Base-by-base conservation (phyloP, 495 filamentous ascomycete species). In the Penicillium pulvis region DNA sequence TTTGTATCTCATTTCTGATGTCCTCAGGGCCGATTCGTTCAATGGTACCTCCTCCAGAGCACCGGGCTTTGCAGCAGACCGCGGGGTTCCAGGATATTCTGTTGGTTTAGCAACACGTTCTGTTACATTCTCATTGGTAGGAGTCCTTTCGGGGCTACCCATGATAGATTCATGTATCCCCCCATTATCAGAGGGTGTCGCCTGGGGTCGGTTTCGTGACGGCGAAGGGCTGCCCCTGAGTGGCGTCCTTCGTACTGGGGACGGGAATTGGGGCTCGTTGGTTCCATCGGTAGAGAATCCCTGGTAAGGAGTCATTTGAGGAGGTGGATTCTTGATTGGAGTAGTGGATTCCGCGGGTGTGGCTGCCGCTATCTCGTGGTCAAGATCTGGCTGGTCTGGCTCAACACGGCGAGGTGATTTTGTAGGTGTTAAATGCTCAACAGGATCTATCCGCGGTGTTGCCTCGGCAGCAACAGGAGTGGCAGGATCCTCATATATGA, bases 401-500 rank as follows among this genome's bases (percentile, higher is more conserved):
- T 28, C 28, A 14, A 19, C 6, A 51, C 35, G 56, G 5, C 50
- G 55, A 41, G 66, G 55, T 16, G 59, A 62, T 10, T 58, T 59
- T 7, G 36, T 52, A 8, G 65, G 62, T 1, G 60, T 60, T 11
- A 55, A 53, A 33, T 35, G 43, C 4, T 56, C 57, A 45, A 58
- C 47, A 7, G 60, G 61, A 9, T 54, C 51, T n/a, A 58, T 50
- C 8, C 11, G 33, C 26, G 57, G 44, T 20, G 45, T 49, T 6
- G 53, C 24, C 39, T 57, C 60, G 9, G 49, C 48, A 6, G 63
- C 53, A 35, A 63, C 59, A 19, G 69, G 68, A 16, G 64, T 62
- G n/a, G 64, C 64, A 53, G 77, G 77, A 51, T 79, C 76, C 59
- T 79, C 77, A 30, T 77, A 79, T 30, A 79, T 78, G 28, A 72